Conservation (phyloP, 345 rosid genomes). For the Leavenworthia alabamica region DNA sequence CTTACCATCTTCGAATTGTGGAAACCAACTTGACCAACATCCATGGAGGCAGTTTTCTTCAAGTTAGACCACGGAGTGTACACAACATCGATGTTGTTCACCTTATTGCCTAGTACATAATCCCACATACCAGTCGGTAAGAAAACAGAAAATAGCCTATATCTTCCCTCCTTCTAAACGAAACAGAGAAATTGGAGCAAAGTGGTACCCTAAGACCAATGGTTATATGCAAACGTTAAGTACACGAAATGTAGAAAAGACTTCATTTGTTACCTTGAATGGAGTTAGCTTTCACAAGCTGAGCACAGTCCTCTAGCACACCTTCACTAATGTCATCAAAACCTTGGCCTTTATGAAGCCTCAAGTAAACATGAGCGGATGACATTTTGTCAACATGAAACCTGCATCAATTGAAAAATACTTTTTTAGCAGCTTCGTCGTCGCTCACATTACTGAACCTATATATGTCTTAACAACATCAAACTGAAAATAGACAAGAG, state of each 20-base stretch:
- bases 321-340: constrained; percentile 83
- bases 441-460: background rate
- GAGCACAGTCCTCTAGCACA: constrained; percentile 85
- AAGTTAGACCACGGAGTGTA: constrained; percentile 95
- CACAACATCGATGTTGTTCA: constrained; percentile 88
- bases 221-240: constrained; percentile 2
- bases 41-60: constrained; percentile 96
- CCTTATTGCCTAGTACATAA: constrained; percentile 75
- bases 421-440: background rate
- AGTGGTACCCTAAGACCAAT: constrained; percentile 17
- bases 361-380: constrained; percentile 92
- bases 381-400: constrained; percentile 99
- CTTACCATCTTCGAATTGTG: constrained; percentile 80
- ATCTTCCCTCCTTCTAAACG: constrained; percentile 27
- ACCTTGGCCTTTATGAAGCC: constrained; percentile 81
- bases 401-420: constrained; percentile 40
- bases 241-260: background rate
- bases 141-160: constrained; percentile 27
- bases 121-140: constrained; percentile 25
- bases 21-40: constrained; percentile 98
- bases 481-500: background rate
- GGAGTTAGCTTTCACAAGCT: constrained; percentile 98
- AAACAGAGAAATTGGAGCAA: constrained; percentile 20
- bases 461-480: background rate
- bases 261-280: constrained; percentile 63